Conservation (phyloP, 768 basidiomycete genomes). For the Russula vinacea region DNA sequence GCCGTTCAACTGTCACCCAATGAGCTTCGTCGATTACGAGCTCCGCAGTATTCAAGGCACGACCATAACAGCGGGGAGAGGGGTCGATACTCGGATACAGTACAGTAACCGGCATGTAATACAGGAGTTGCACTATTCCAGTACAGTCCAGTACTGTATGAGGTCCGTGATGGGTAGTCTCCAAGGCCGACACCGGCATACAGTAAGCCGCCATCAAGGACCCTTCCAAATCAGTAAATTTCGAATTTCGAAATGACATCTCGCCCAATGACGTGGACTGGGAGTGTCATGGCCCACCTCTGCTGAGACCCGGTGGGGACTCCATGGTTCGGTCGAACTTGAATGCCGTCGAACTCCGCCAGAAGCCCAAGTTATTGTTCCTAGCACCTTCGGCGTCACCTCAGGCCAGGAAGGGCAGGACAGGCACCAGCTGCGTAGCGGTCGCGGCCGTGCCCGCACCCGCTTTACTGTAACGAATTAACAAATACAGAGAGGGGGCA, state of each 20-base stretch:
- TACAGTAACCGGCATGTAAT: too few relatives aligned
- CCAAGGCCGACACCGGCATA: not conserved
- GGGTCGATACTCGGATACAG: too few relatives aligned
- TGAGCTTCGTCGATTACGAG: not conserved
- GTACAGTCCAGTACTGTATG: too few relatives aligned
- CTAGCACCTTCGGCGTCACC: too few relatives aligned
- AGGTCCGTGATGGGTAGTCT: not conserved
- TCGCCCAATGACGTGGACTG: too few relatives aligned
- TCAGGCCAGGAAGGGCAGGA: not conserved
- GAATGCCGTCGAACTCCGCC: too few relatives aligned
- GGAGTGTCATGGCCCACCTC: too few relatives aligned
- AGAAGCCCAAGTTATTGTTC: too few relatives aligned
- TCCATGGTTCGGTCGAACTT: too few relatives aligned
- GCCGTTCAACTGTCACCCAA: not conserved
- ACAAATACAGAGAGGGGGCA: not conserved
- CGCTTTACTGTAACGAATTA: not conserved
- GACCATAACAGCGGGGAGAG: not conserved
- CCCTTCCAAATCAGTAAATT: not conserved
- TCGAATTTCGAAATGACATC: not conserved
- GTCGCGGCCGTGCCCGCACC: not conserved
- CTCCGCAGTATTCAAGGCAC: conserved; percentile 2
- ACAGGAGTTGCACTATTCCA: too few relatives aligned
- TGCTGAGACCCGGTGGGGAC: too few relatives aligned
- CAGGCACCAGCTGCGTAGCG: not conserved
- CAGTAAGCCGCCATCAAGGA: not conserved